Base-by-base conservation (phyloP, 2,329 filamentous ascomycete genomes). In the Diplocarpon mali region DNA sequence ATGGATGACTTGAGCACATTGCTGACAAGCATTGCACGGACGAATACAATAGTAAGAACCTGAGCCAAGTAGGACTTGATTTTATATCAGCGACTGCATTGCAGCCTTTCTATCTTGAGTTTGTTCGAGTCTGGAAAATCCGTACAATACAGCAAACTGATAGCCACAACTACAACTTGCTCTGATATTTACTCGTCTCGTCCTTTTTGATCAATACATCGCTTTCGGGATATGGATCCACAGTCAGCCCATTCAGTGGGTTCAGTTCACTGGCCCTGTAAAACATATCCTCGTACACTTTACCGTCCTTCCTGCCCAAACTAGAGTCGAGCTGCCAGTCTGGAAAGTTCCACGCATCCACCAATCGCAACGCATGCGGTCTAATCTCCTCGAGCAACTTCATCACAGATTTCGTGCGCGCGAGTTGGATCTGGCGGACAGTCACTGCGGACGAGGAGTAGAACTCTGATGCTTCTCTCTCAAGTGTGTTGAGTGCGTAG, bases 201-300 rank as follows among this genome's bases (percentile, higher is more conserved):
- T 77, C 71, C 54, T 71, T 75, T 71, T 75, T 80, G 57, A 84
- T 72, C 55, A 84, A 55, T 3, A 73, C 69, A 48, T 68, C 67
- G 47, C 66, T 78, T 54, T 79, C 70, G 6, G 83, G 82, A 60
- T 86, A 83, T 1, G 82, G 81, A 54, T 88, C 81, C 45, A 86
- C 76, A 0, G 79, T 79, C 45, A 85, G 67, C 14, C 76, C 71
- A 58, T 88, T 88, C 36, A 88, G 65, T 1, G 83, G 83, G 57
- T 88, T 88, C 55, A 82, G 64, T 67, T 84, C 73, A 49, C 75
- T 80, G 0, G 83, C 84, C 12, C 83, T 67, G 57, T 78, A 68
- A 65, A 87, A 88, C 68, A 88, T 70, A 55, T 87, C 83, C 61
- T 85, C 80, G 54, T 88, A 88, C 1, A 87, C 83, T 56, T 82